Evolutionary conservation across 2,329 filamentous ascomycete genomes (phyloP).

Genomic region (Blastomyces emzantsi): DNA sequence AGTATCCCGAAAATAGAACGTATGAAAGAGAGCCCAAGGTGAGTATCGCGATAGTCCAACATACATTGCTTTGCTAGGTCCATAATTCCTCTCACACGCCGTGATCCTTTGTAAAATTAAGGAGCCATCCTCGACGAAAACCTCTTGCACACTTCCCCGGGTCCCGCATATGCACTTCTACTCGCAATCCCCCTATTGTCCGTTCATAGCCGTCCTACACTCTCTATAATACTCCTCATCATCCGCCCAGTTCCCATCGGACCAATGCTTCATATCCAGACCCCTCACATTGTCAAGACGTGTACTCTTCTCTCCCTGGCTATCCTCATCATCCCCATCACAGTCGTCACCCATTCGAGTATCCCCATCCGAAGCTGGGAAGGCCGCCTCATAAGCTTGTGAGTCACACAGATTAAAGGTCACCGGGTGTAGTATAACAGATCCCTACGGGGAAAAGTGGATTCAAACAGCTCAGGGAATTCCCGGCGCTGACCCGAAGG

Average conservation of each 20-base stretch:
- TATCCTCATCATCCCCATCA: not conserved
- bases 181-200: conserved; percentile 13
- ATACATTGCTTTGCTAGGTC: not conserved
- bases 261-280: conserved; percentile 20
- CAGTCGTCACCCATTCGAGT: not conserved
- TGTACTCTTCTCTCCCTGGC: not conserved
- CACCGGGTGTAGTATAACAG: too few relatives aligned
- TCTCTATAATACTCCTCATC: conserved; percentile 35
- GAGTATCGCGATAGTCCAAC: not conserved
- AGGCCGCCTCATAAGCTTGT: too few relatives aligned
- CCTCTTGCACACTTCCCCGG: conserved; percentile 21
- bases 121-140: not conserved
- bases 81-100: not conserved
- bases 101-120: too few relatives aligned
- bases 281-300: conserved; percentile 17
- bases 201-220: conserved; percentile 15
- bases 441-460: too few relatives aligned
- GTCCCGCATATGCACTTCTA: not conserved
- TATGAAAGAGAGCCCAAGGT: not conserved
- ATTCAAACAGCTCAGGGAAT: too few relatives aligned
- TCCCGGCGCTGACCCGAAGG: too few relatives aligned
- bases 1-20: not conserved
- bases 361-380: not conserved
- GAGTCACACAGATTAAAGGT: too few relatives aligned
- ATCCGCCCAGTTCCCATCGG: conserved; percentile 23